Evolutionary conservation across 108 stramenopile genomes (phyloP).

Genomic region (Skeletonema tropicum): DNA sequence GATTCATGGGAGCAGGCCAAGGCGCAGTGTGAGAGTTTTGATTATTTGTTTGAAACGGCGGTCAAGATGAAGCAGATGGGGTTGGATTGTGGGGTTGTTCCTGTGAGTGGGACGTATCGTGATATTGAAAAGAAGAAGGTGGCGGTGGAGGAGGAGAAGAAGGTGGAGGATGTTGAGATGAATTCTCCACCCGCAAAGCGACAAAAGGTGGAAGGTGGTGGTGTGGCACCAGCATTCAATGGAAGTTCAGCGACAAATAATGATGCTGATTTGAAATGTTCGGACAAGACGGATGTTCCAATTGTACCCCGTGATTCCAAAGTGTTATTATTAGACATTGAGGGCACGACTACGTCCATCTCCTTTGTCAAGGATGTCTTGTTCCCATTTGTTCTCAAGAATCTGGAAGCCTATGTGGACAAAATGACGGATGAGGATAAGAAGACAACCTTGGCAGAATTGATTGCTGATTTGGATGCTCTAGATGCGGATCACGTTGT

Average conservation of each 20-base stretch:
- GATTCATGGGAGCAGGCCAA: slow-evolving; percentile 96
- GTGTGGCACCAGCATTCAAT: slow-evolving; percentile 54
- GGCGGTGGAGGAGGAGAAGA: no score
- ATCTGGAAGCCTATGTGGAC: slow-evolving; percentile 51
- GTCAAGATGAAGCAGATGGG: slow-evolving; percentile 80
- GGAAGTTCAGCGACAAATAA: slow-evolving; percentile 54
- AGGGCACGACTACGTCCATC: slow-evolving; percentile 93
- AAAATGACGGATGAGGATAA: slow-evolving; percentile 13
- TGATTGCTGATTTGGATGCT: slow-evolving; percentile 32
- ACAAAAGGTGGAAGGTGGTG: slow-evolving; percentile 5
- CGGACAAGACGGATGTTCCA: slow-evolving; percentile 50
- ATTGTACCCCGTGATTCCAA: slow-evolving; percentile 79
- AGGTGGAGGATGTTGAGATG: slow-evolving; percentile 8
- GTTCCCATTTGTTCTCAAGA: slow-evolving; percentile 66
- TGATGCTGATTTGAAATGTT: slow-evolving; percentile 45
- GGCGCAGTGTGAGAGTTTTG: slow-evolving; percentile 94
- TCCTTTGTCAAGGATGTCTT: slow-evolving; percentile 90
- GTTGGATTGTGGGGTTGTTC: slow-evolving; percentile 60
- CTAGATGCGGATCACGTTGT: slow-evolving; percentile 2
- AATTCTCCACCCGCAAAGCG: slow-evolving; percentile 40
- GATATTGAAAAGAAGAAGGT: not conserved
- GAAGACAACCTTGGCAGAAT: slow-evolving; percentile 9
- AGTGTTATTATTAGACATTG: slow-evolving; percentile 90
- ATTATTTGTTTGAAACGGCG: slow-evolving; percentile 91
- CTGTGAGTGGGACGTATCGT: slow-evolving; percentile 60